These are phyloP conservation scores for Claviceps digitariae DNA, from an alignment of 2,329 filamentous ascomycete species.

Conservation along the genomic window DNA sequence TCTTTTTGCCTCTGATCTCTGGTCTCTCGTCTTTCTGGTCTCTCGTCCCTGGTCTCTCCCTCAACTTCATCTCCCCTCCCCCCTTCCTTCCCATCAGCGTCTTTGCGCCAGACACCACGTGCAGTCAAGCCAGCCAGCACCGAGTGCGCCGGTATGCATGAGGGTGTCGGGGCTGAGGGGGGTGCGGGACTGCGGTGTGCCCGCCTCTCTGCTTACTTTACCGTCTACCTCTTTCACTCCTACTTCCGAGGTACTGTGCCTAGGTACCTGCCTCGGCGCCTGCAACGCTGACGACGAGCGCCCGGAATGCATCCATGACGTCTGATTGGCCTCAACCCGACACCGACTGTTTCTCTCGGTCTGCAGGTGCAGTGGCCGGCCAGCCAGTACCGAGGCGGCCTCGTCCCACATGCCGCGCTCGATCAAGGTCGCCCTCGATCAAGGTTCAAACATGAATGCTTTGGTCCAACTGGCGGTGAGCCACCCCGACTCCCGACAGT, in stretches of 20 bases:
- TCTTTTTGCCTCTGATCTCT: no score
- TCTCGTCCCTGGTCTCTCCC: not conserved
- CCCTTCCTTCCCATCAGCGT: not conserved
- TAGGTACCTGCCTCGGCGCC: not conserved
- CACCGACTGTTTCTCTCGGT: no score
- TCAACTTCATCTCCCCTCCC: not conserved
- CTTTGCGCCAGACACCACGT: not conserved
- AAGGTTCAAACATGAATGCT: no score
- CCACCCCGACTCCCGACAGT: not conserved
- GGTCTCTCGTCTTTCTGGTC: no score
- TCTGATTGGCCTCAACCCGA: not conserved
- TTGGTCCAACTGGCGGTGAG: not conserved
- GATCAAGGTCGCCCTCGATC: no score
- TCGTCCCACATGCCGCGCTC: slow-evolving; percentile 1
- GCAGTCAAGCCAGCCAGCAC: not conserved
- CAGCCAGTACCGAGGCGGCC: slow-evolving; percentile 4
- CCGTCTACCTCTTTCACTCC: no score
- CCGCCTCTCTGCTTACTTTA: no score
- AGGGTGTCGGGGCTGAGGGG: not conserved
- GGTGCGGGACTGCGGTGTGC: no score
- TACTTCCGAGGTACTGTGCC: no score
- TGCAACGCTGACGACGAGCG: not conserved
- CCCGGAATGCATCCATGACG: not conserved
- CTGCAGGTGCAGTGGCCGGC: no score
- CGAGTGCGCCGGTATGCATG: not conserved